Conservation (phyloP, 139 green algal species). For the Ostreobium quekettii region DNA sequence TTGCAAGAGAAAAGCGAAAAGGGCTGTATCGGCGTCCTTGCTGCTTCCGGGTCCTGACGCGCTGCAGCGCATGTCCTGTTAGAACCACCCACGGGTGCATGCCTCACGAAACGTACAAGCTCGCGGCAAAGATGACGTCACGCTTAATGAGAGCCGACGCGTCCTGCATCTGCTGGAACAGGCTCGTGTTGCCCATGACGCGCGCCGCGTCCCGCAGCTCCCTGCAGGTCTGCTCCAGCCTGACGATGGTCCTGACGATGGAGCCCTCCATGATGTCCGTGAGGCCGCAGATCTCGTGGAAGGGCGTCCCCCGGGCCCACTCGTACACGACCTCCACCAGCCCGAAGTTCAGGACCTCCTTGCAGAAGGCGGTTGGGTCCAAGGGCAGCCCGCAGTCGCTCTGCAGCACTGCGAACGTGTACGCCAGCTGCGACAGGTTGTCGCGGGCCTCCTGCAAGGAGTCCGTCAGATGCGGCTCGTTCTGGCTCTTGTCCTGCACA, state of each 20-base stretch:
- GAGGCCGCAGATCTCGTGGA: constrained; percentile 76
- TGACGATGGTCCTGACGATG: constrained; percentile 84
- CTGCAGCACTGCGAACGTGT: constrained; percentile 53
- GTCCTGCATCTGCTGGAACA: constrained; percentile 85
- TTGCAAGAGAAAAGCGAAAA: no score
- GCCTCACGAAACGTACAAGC: constrained; percentile 76
- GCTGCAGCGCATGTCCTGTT: no score
- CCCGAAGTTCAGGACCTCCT: constrained; percentile 12
- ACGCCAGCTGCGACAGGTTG: constrained; percentile 37
- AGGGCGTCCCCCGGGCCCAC: constrained; percentile 86
- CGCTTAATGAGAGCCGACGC: constrained; percentile 82
- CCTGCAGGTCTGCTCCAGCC: constrained; percentile 79
- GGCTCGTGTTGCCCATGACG: constrained; percentile 85
- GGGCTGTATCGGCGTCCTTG: no score
- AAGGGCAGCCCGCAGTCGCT: constrained; percentile 19
- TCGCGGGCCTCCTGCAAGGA: constrained; percentile 45
- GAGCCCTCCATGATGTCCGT: constrained; percentile 87
- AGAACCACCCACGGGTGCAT: no score
- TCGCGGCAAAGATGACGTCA: constrained; percentile 93
- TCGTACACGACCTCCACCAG: constrained; percentile 83
- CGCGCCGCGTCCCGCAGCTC: constrained; percentile 69
- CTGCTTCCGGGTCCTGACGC: no score
- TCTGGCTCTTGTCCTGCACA: constrained; percentile 78
- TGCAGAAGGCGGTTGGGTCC: constrained; percentile 7
- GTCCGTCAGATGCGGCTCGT: constrained; percentile 46